Conservation (phyloP, 1,284 basidiomycete species). For the Lentinula novae-zelandiae region DNA sequence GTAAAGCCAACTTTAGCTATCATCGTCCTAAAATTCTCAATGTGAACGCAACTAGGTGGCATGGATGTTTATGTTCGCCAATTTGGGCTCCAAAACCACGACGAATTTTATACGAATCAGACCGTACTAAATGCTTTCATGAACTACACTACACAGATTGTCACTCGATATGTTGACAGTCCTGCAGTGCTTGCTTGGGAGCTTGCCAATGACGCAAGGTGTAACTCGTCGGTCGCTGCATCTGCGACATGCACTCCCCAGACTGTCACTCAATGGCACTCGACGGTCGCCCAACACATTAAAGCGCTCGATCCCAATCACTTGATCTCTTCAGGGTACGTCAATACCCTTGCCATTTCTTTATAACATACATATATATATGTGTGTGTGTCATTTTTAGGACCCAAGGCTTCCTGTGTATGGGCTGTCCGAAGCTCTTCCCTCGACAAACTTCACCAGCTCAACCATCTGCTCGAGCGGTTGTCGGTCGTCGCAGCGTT, state of each 20-base stretch:
- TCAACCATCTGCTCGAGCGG: conserved; percentile 32
- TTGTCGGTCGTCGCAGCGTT: conserved; percentile 32
- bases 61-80: conserved; percentile 63
- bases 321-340: conserved; percentile 58
- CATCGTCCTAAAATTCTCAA: background rate
- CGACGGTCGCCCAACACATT: conserved; percentile 42
- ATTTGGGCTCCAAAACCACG: conserved; percentile 44
- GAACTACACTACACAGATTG: conserved; percentile 53
- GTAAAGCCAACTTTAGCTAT: conserved; percentile 27
- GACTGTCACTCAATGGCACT: conserved; percentile 55
- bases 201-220: conserved; percentile 63
- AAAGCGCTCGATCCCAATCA: conserved; percentile 56
- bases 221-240: conserved; percentile 47
- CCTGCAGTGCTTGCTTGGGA: conserved; percentile 58
- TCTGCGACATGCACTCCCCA: conserved; percentile 41
- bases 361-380: background rate
- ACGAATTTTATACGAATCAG: conserved; percentile 54
- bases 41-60: conserved; percentile 37
- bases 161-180: conserved; percentile 49
- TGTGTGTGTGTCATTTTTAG: conserved; percentile 27
- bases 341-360: conserved; percentile 15
- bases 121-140: conserved; percentile 47
- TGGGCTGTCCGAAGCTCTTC: conserved; percentile 55
- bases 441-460: conserved; percentile 32
- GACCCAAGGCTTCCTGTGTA: conserved; percentile 55